phyloP scores from a whole-genome alignment of 495 filamentous ascomycete genomes.

The Lasiosphaeris hirsuta region DNA sequence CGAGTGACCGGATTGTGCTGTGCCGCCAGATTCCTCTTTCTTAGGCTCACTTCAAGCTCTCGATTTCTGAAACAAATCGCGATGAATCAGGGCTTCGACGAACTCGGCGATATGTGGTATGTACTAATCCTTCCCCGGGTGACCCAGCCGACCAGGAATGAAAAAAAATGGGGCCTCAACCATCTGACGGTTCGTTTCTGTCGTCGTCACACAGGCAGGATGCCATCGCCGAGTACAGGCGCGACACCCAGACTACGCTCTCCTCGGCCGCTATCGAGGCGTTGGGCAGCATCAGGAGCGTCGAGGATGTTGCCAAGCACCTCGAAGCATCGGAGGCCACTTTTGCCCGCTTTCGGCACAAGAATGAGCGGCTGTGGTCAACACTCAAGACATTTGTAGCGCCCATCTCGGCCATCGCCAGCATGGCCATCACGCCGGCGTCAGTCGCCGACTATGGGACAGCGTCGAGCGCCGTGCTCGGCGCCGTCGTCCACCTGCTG shows the following conservation, averaged over 20 bases:
- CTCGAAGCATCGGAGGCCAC: neutral
- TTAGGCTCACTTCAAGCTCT: too few species aligned
- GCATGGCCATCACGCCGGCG: neutral
- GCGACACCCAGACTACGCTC: neutral
- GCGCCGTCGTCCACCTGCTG: conserved; percentile 7
- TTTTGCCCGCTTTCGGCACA: conserved; percentile 1
- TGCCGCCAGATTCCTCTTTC: too few species aligned
- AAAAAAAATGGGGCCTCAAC: too few species aligned
- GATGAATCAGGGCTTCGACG: too few species aligned
- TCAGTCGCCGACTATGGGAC: conserved; percentile 2
- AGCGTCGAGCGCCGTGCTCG: conserved; percentile 5
- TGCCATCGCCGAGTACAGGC: neutral
- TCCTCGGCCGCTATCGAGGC: neutral
- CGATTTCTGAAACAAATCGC: too few species aligned
- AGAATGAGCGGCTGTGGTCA: conserved; percentile 5
- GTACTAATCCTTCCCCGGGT: too few species aligned
- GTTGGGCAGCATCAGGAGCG: neutral
- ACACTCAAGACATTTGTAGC: conserved; percentile 2
- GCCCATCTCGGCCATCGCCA: neutral
- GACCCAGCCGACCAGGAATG: too few species aligned
- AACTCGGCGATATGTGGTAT: too few species aligned
- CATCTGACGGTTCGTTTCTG: too few species aligned
- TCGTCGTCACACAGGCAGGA: too few species aligned
- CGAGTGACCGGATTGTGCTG: too few species aligned
- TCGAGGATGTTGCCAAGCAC: neutral